These are phyloP conservation scores for Penicillium sp. DNA, from an alignment of 2,329 filamentous ascomycete genomes.

Conservation along the genomic window DNA sequence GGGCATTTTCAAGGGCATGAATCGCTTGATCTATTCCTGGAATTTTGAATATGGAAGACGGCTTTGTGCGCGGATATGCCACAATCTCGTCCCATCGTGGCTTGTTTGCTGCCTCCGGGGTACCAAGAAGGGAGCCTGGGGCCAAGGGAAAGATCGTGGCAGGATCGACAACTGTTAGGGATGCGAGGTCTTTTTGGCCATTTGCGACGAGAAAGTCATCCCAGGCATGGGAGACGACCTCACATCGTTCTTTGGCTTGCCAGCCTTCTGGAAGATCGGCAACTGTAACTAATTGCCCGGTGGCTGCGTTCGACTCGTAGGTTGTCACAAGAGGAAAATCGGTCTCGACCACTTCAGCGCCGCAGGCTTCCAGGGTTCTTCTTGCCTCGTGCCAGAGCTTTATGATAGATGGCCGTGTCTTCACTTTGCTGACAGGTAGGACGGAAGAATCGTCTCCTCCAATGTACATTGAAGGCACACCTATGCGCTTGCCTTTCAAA, in stretches of 20 bases:
- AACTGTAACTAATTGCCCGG: conserved; percentile 45
- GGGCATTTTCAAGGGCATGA: conserved; percentile 52
- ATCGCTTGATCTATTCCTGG: conserved; percentile 49
- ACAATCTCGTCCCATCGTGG: conserved; percentile 35
- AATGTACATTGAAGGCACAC: conserved; percentile 57
- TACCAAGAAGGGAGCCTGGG: conserved; percentile 30
- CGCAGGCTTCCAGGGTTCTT: conserved; percentile 33
- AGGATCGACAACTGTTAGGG: conserved; percentile 47
- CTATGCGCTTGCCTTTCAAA: conserved; percentile 52
- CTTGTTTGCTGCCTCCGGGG: conserved; percentile 30
- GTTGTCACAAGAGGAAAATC: conserved; percentile 39
- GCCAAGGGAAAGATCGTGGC: conserved; percentile 43
- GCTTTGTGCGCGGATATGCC: conserved; percentile 31
- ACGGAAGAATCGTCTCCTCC: conserved; percentile 41
- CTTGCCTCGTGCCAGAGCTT: conserved; percentile 40
- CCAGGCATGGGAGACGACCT: conserved; percentile 58
- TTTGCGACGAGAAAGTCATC: conserved; percentile 55
- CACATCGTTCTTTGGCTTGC: conserved; percentile 52
- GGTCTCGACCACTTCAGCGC: conserved; percentile 39
- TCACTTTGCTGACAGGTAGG: conserved; percentile 43
- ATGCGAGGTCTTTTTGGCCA: conserved; percentile 43
- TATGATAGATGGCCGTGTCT: conserved; percentile 45
- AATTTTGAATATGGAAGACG: conserved; percentile 47
- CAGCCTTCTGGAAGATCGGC: conserved; percentile 50
- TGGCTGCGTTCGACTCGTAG: conserved; percentile 42